Base-by-base conservation (phyloP, 2,329 filamentous ascomycete genomes). In the Aspergillus candidus region DNA sequence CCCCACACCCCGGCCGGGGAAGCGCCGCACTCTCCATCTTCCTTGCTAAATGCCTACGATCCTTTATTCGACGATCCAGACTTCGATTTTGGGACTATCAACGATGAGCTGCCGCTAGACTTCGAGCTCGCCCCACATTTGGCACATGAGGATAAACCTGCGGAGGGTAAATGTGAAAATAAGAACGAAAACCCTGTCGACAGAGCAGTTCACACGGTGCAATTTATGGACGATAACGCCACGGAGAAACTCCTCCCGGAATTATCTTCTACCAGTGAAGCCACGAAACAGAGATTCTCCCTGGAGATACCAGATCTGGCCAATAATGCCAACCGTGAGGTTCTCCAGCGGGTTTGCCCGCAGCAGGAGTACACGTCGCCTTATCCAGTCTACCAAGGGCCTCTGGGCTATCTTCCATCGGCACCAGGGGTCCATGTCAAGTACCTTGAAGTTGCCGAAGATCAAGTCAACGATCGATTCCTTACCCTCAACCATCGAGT, bases 321-420 rank as follows among this genome's bases (percentile, higher is more conserved):
- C 35, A 42, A 54, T 6, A 57, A 40, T 33, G 45, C 53, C 12
- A 45, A 36, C 18, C 56, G 57, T 15, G 59, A 64, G 39, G 44
- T 52, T 14, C 43, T 60, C 38, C 47, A 52, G 33, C 50, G 48
- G 11, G 44, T 59, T 10, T 32, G 42, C 11, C 41, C 52, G 22
- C 40, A 50, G 31, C 49, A 49, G 2, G 44, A 58, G 22, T 62
- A 64, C 38, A 41, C 57, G 5, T 66, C 63, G 1, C 64, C 64
- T 6, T 67, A 66, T 44, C 59, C 59, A 12, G 40, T 36, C 13
- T 50, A 53, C 22, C 51, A 52, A 11, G 57, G 59, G 2, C 47
- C 48, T 8, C 39, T 64, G 17, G 58, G 55, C 2, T 63, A 63
- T 39, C 47, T 60, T 35, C 59, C 59, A 27, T 66, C 63, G 4